Evolutionary conservation across 768 basidiomycete species (phyloP).

Genomic region (Agrocybe pediades): DNA sequence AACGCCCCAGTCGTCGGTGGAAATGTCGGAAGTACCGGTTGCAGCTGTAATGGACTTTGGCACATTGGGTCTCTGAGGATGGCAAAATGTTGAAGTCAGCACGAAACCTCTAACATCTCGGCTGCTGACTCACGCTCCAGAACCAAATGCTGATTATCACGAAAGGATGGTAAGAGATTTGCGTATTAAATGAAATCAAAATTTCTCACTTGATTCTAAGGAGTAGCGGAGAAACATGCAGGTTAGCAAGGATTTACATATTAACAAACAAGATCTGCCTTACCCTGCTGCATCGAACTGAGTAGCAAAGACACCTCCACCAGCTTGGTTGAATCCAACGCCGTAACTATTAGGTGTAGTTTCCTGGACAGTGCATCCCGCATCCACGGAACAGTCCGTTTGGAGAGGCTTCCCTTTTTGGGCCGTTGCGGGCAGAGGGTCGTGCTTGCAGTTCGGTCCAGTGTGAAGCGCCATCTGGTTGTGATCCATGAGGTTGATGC

Average conservation of each 20-base stretch:
- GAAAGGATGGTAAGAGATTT: not conserved
- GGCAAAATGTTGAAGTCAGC: constrained; percentile 7
- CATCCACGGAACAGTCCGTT: constrained; percentile 30
- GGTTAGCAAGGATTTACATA: not conserved
- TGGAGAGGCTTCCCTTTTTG: constrained; percentile 33
- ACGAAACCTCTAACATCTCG: constrained; percentile 9
- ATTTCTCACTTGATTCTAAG: constrained; percentile 18
- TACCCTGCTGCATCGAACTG: constrained; percentile 62
- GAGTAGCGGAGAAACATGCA: not conserved
- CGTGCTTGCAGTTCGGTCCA: constrained; percentile 34
- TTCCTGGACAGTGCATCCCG: constrained; percentile 48
- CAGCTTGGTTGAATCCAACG: constrained; percentile 45
- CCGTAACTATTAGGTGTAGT: constrained; percentile 49
- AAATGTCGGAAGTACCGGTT: constrained; percentile 32
- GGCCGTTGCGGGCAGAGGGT: constrained; percentile 16
- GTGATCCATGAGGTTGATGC: constrained; percentile 48
- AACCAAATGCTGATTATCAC: constrained; percentile 41
- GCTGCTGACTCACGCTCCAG: constrained; percentile 39
- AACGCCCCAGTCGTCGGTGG: constrained; percentile 41
- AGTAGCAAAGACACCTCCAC: constrained; percentile 62
- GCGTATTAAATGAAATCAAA: not conserved
- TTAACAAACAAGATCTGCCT: constrained; percentile 6
- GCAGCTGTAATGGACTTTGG: constrained; percentile 34
- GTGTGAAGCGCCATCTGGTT: constrained; percentile 67
- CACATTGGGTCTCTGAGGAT: constrained; percentile 33